Conservation (phyloP, 345 rosid genomes). For the Clausena lansium region DNA sequence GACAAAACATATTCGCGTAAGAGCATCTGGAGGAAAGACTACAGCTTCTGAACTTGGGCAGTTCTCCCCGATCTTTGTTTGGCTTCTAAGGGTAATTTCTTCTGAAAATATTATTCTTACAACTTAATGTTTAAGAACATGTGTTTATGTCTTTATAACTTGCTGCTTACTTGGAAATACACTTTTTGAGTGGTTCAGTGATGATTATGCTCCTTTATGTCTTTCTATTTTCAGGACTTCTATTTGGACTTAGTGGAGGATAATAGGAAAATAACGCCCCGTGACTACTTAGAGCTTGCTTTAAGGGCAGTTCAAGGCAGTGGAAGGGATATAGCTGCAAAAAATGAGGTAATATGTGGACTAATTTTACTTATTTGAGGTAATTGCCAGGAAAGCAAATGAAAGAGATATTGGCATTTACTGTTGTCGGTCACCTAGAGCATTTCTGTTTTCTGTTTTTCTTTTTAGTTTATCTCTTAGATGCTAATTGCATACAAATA, state of each 20-base stretch:
- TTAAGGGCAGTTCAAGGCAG: conserved; percentile 77
- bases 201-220: conserved; percentile 1
- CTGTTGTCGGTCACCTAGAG: neutral
- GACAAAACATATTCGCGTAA: conserved; percentile 95
- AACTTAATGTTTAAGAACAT: neutral
- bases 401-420: neutral
- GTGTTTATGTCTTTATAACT: neutral
- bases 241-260: conserved; percentile 89
- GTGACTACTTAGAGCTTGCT: conserved; percentile 96
- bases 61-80: conserved; percentile 95
- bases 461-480: neutral
- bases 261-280: conserved; percentile 76
- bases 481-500: conserved; percentile 20
- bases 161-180: neutral
- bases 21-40: conserved; percentile 79
- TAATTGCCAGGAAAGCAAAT: conserved; percentile 1
- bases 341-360: conserved; percentile 76
- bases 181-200: neutral
- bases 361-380: conserved; percentile 1
- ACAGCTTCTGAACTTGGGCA: conserved; percentile 87
- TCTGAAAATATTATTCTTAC: neutral
- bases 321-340: conserved; percentile 78
- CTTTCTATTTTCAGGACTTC: conserved; percentile 62
- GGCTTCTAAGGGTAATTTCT: conserved; percentile 87
- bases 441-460: neutral